phyloP scores from a whole-genome alignment of 441 rosid species.

The Populus hybrid region DNA sequence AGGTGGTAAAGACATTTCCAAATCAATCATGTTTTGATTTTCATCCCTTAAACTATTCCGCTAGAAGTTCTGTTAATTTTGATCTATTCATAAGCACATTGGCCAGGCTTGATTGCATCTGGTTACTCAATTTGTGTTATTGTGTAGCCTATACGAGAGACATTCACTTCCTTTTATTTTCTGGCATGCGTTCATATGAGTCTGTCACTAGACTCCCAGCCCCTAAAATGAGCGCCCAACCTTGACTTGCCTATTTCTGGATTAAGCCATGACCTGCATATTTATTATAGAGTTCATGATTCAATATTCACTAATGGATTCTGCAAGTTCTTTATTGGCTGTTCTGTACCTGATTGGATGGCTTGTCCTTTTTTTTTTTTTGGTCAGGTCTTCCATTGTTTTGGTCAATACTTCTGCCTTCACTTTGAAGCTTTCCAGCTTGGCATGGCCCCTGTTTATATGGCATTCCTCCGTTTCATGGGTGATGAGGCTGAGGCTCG shows the following conservation, averaged over 20 bases:
- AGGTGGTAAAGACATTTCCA: slow-evolving; percentile 5
- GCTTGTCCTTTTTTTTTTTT: too few relatives aligned
- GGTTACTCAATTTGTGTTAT: not conserved
- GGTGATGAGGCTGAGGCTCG: too few relatives aligned
- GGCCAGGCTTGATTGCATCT: not conserved
- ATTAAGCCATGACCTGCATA: not conserved
- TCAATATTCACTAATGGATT: not conserved
- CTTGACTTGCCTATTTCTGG: not conserved
- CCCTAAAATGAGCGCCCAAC: not conserved
- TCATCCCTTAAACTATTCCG: not conserved
- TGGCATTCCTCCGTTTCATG: too few relatives aligned
- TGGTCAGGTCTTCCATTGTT: too few relatives aligned
- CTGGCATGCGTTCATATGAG: not conserved
- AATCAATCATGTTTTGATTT: not conserved
- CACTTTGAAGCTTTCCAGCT: too few relatives aligned
- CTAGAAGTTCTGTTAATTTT: not conserved
- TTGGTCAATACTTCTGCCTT: too few relatives aligned
- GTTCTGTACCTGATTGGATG: not conserved
- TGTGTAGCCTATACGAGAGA: not conserved
- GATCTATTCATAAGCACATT: not conserved
- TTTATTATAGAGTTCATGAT: not conserved
- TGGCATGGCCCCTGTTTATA: too few relatives aligned
- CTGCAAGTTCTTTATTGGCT: not conserved
- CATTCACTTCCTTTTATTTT: not conserved
- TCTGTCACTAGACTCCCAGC: not conserved